These are phyloP conservation scores for Phialophora macrospora DNA, from an alignment of 2,329 filamentous ascomycete genomes.

Conservation along the genomic window DNA sequence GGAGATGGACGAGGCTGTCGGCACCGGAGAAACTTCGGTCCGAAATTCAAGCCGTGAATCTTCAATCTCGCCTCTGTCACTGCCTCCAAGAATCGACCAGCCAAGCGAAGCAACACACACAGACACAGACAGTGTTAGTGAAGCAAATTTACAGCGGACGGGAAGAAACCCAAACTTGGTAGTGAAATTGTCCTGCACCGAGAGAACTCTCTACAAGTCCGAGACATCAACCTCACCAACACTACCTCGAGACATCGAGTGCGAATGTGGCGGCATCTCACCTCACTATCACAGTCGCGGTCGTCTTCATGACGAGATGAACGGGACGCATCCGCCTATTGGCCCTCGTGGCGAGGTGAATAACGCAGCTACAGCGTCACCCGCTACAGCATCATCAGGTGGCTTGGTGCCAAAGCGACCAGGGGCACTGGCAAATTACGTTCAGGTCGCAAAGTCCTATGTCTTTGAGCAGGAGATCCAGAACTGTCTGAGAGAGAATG, in stretches of 20 bases:
- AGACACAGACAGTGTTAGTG: neutral
- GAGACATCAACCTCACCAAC: neutral
- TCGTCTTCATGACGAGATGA: conserved; percentile 26
- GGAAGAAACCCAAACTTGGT: neutral
- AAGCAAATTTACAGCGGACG: neutral
- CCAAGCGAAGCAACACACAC: neutral
- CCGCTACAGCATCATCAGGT: conserved; percentile 1
- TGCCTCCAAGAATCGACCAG: neutral
- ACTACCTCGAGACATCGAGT: neutral
- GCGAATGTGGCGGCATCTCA: conserved; percentile 30
- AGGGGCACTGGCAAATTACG: conserved; percentile 66
- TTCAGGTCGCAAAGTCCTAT: conserved; percentile 73
- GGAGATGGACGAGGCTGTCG: neutral
- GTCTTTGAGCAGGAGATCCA: conserved; percentile 81
- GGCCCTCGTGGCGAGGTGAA: conserved; percentile 22
- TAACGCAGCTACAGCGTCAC: neutral
- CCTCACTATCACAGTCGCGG: conserved; percentile 12
- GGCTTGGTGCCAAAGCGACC: conserved; percentile 23
- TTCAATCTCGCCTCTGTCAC: conserved; percentile 1
- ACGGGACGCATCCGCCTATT: conserved; percentile 22
- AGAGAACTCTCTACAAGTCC: neutral
- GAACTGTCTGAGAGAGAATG: conserved; percentile 69
- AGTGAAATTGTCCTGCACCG: neutral
- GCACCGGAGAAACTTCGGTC: neutral
- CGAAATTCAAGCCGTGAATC: neutral